Evolutionary conservation across 768 basidiomycete genomes (phyloP), one percentile per base, ranked within the genome.

Genomic region (Cyclocybe cylindracea): DNA sequence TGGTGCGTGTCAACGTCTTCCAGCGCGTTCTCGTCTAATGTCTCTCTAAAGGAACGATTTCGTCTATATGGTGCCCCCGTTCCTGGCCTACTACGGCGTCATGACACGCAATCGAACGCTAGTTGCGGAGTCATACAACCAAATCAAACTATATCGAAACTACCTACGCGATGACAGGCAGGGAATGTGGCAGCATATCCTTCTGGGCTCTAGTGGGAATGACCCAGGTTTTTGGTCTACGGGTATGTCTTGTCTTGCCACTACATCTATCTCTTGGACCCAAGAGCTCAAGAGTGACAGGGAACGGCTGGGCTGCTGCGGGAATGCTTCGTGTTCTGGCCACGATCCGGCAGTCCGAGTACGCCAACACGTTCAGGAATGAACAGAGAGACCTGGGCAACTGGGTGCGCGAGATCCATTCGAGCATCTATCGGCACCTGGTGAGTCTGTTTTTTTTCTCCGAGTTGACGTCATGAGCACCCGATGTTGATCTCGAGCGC

Each of bases 291-390:
- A 42, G n/a, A 24, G 4, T 18, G 31, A 44, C 38, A 88, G 92
- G 92, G 0, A 94, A 94, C 50, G 93, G 75, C 2, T 96, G 94
- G 94, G 94, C 89, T 0, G 90, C 91, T 0, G 87, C 84, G 13
- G 93, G 94, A 1, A 93, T 93, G 79, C 72, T 91, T 8, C 85
- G 93, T 5, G 93, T 94, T 2, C 73, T 89, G 1, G 84, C 80
- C 2, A 93, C 90, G 1, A 85, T 93, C 51, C 73, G 80, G 56
- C 70, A 80, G 32, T 89, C 89, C 0, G 69, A 77, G 44, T 90
- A 74, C 54, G 71, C 78, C 1, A 70, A 70, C 31, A 62, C 67
- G 6, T 66, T 91, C 52, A 62, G 73, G 45, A 68, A 61, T 11
- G 71, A 91, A 63, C 80, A 83, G 56, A 70, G 66, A 0, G 82